Evolutionary conservation across 2,329 filamentous ascomycete genomes (phyloP).

Genomic region (Orbilia ellipsospora): DNA sequence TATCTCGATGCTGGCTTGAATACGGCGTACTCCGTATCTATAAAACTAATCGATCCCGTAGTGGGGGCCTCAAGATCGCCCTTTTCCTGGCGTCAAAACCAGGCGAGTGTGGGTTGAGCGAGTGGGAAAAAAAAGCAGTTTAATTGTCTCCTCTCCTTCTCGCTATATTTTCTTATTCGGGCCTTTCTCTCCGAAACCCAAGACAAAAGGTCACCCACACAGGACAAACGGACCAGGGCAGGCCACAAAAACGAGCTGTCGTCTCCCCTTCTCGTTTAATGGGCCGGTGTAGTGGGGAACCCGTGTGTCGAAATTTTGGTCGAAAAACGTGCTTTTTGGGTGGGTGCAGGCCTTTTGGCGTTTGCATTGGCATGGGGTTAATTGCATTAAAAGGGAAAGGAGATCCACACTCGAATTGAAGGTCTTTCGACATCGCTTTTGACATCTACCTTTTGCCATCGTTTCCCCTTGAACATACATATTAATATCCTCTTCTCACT

Average conservation of each 20-base stretch:
- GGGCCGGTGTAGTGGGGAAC: slow-evolving; percentile 15
- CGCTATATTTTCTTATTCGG: slow-evolving; percentile 55
- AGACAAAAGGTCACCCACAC: slow-evolving; percentile 8
- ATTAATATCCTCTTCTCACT: neutral
- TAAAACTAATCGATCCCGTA: neutral
- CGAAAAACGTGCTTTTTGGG: slow-evolving; percentile 17
- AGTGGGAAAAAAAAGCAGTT: slow-evolving; percentile 12
- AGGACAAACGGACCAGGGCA: slow-evolving; percentile 21
- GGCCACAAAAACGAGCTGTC: slow-evolving; percentile 12
- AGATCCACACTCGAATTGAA: slow-evolving; percentile 44
- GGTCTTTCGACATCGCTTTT: slow-evolving; percentile 11
- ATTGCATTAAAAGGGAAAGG: slow-evolving; percentile 47
- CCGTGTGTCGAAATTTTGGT: slow-evolving; percentile 34
- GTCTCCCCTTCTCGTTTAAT: slow-evolving; percentile 33
- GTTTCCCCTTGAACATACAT: neutral
- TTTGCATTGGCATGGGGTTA: slow-evolving; percentile 15
- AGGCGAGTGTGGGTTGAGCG: slow-evolving; percentile 8
- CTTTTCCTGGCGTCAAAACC: slow-evolving; percentile 17
- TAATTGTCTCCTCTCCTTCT: slow-evolving; percentile 52
- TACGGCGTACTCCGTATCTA: too few species aligned
- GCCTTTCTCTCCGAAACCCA: slow-evolving; percentile 50
- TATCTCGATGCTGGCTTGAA: too few species aligned
- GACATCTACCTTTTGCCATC: slow-evolving; percentile 4
- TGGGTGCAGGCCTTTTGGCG: slow-evolving; percentile 5
- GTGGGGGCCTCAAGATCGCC: slow-evolving; percentile 14